phyloP scores from a whole-genome alignment of 768 basidiomycete species.

The Gloeopeniophorella convolvens region DNA sequence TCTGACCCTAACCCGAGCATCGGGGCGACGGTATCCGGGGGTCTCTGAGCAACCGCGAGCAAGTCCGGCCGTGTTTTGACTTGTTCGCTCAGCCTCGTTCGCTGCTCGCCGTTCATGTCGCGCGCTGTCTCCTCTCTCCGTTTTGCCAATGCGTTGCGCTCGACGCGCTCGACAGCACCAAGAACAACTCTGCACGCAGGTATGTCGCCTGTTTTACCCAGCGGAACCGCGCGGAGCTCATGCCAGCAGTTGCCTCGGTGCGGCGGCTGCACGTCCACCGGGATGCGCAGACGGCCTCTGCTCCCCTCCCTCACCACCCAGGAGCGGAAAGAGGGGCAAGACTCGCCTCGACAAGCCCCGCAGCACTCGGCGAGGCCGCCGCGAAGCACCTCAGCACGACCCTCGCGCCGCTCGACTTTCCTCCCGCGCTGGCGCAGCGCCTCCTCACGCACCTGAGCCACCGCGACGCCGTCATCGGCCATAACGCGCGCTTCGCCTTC shows the following conservation, averaged over 20 bases:
- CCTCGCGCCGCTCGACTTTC: slow-evolving; percentile 63
- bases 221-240: not conserved
- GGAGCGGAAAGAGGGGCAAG: not conserved
- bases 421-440: slow-evolving; percentile 61
- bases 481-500: slow-evolving; percentile 68
- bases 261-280: slow-evolving; percentile 5
- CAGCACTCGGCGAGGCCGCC: slow-evolving; percentile 20
- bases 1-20: slow-evolving; percentile 9
- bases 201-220: not conserved
- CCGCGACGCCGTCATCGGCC: slow-evolving; percentile 53
- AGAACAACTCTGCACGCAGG: not conserved
- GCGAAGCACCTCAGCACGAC: slow-evolving; percentile 54
- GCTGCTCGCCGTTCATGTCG: slow-evolving; percentile 5
- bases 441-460: slow-evolving; percentile 78
- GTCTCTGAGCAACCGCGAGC: no score
- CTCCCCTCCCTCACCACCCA: not conserved
- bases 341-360: not conserved
- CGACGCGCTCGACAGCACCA: not conserved
- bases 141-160: not conserved
- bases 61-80: not conserved
- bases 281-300: no score
- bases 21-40: accelerated
- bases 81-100: not conserved
- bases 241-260: not conserved
- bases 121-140: slow-evolving; percentile 1